Conservation (phyloP, 305 asterid genomes). For the Rubia balearica region DNA sequence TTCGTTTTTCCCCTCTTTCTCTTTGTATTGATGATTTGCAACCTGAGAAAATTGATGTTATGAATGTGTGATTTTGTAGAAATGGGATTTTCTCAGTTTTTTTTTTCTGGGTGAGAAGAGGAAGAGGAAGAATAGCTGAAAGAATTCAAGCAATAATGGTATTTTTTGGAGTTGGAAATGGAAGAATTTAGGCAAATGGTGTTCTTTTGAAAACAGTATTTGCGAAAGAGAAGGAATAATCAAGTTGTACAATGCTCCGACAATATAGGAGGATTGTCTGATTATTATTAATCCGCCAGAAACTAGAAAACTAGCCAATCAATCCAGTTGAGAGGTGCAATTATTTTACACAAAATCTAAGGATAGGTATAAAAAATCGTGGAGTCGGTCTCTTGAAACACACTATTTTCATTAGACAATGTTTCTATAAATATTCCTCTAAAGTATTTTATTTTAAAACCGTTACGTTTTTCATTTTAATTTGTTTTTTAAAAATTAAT, state of each 20-base stretch:
- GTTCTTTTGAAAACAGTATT: not conserved
- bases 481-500: no score
- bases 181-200: not conserved
- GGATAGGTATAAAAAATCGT: no score
- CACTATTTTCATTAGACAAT: no score
- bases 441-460: no score
- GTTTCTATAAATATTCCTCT: no score
- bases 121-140: not conserved
- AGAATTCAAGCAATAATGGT: not conserved
- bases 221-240: not conserved
- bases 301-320: not conserved
- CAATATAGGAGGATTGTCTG: constrained; percentile 3
- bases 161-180: not conserved
- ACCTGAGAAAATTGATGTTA: not conserved
- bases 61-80: not conserved
- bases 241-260: not conserved
- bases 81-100: not conserved
- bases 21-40: not conserved
- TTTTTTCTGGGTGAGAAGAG: not conserved
- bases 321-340: no score
- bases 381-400: no score
- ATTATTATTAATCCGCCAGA: not conserved
- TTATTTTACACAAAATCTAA: no score
- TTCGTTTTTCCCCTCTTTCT: not conserved
- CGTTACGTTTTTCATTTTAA: no score